Evolutionary conservation across 495 filamentous ascomycete genomes (phyloP).

Genomic region (Cercophora samala): DNA sequence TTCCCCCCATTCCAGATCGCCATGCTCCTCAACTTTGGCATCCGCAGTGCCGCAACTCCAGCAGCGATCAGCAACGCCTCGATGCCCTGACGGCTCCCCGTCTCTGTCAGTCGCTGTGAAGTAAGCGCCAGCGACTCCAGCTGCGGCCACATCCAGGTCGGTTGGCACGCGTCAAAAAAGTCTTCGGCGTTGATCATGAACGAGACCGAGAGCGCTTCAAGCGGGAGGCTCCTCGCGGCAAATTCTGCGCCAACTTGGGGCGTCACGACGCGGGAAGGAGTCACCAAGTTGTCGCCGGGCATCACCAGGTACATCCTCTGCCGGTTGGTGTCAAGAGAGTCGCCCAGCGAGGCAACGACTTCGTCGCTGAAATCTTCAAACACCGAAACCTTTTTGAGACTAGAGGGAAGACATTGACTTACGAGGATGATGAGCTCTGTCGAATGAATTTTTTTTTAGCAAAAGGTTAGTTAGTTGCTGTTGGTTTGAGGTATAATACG

Average conservation of each 20-base stretch:
- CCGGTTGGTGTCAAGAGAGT: too few species aligned
- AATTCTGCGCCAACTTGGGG: slow-evolving; percentile 11
- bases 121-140: slow-evolving; percentile 19
- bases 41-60: slow-evolving; percentile 17
- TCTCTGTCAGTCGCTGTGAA: slow-evolving; percentile 9
- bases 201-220: slow-evolving; percentile 17
- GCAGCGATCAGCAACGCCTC: slow-evolving; percentile 11
- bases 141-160: slow-evolving; percentile 14
- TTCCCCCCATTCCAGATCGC: slow-evolving; percentile 32
- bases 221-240: slow-evolving; percentile 12
- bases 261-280: slow-evolving; percentile 11
- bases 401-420: slow-evolving; percentile 11
- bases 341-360: background rate
- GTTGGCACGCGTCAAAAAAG: slow-evolving; percentile 14
- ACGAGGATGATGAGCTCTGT: background rate
- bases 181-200: slow-evolving; percentile 18
- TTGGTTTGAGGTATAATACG: slow-evolving; percentile 4
- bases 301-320: too few species aligned
- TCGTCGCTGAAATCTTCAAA: slow-evolving; percentile 18
- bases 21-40: slow-evolving; percentile 31
- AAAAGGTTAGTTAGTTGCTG: too few species aligned
- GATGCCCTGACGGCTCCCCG: background rate
- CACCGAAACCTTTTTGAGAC: slow-evolving; percentile 16
- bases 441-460: too few species aligned
- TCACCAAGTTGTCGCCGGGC: slow-evolving; percentile 2